These are phyloP conservation scores for Platismatia glauca DNA, from an alignment of 495 filamentous ascomycete genomes.

Conservation along the genomic window DNA sequence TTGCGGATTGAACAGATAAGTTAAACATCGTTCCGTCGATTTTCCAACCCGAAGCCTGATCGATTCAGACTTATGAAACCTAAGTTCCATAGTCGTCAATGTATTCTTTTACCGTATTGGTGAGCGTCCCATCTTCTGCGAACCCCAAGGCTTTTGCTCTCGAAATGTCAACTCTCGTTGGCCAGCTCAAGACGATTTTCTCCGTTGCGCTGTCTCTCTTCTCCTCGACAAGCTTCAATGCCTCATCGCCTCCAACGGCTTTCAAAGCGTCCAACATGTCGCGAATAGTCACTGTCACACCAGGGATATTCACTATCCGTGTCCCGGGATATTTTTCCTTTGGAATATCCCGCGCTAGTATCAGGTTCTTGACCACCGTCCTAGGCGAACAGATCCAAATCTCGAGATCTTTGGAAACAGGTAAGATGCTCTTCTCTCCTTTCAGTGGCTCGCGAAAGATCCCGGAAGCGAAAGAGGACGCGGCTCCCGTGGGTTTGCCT, in stretches of 20 bases:
- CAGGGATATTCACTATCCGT: constrained; percentile 64
- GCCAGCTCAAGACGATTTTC: constrained; percentile 67
- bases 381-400: constrained; percentile 62
- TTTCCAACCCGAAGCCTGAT: neutral
- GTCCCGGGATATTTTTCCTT: constrained; percentile 43
- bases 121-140: constrained; percentile 47
- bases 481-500: constrained; percentile 65
- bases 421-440: constrained; percentile 56
- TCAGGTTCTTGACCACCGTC: constrained; percentile 61
- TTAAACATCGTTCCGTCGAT: neutral
- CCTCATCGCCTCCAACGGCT: constrained; percentile 60
- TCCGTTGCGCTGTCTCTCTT: constrained; percentile 56
- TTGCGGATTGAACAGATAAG: neutral
- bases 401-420: constrained; percentile 43
- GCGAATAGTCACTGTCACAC: constrained; percentile 59
- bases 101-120: constrained; percentile 50
- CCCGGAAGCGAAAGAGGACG: constrained; percentile 63
- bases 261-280: constrained; percentile 69
- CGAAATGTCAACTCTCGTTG: constrained; percentile 54
- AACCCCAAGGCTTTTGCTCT: constrained; percentile 53
- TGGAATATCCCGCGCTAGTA: constrained; percentile 51
- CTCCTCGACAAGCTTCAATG: constrained; percentile 53
- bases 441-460: constrained; percentile 61
- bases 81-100: constrained; percentile 23
- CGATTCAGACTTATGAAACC: neutral